These are phyloP conservation scores for Geranomyces variabilis DNA, from an alignment of 192 early-diverging fungal species.

Conservation along the genomic window DNA sequence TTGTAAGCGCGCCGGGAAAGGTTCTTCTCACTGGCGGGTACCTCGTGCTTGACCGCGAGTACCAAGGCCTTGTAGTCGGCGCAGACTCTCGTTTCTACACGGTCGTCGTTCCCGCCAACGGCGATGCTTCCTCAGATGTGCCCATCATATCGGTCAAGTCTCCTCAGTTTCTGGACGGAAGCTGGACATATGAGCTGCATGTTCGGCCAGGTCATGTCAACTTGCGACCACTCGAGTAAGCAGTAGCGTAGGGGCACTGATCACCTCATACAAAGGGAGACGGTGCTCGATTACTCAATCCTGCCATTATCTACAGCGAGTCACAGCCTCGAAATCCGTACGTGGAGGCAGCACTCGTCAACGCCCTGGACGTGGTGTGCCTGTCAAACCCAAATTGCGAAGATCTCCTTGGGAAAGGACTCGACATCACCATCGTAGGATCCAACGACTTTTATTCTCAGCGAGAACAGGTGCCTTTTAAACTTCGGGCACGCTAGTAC, in stretches of 20 bases:
- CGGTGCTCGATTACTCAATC: too few relatives aligned
- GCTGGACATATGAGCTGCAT: slow-evolving; percentile 67
- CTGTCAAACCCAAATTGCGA: not conserved
- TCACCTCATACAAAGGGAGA: too few relatives aligned
- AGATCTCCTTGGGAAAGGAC: slow-evolving; percentile 37
- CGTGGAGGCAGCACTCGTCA: slow-evolving; percentile 59
- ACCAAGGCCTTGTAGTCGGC: slow-evolving; percentile 82
- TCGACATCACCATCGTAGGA: slow-evolving; percentile 80
- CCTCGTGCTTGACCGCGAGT: slow-evolving; percentile 82
- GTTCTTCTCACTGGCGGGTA: slow-evolving; percentile 93
- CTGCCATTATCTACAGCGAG: not conserved
- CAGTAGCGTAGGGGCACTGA: too few relatives aligned
- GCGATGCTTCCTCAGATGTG: not conserved
- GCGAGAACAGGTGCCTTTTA: slow-evolving; percentile 65
- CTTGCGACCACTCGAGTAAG: slow-evolving; percentile 10
- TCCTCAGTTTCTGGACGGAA: slow-evolving; percentile 84
- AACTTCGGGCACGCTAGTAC: not conserved
- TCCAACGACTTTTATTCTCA: slow-evolving; percentile 99
- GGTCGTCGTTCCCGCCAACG: not conserved
- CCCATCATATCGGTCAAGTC: slow-evolving; percentile 64
- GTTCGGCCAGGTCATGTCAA: not conserved
- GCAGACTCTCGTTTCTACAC: slow-evolving; percentile 83
- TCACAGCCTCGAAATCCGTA: slow-evolving; percentile 58
- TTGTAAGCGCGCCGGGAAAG: slow-evolving; percentile 91
- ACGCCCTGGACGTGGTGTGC: slow-evolving; percentile 24